Conservation (phyloP, 1,284 basidiomycete species). For the Inonotus hispidus region DNA sequence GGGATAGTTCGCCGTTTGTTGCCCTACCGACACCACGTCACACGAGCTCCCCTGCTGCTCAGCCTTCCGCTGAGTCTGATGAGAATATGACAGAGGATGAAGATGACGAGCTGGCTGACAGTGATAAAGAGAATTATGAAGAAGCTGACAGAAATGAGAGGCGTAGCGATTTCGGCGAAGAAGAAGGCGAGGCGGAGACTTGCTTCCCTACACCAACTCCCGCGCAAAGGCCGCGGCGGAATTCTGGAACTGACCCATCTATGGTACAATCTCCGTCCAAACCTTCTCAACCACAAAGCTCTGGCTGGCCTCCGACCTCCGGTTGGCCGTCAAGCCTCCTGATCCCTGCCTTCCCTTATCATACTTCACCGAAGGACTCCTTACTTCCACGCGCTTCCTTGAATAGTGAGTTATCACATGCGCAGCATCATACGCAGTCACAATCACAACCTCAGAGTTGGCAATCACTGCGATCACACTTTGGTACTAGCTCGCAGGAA, state of each 20-base stretch:
- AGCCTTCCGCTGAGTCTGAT: not conserved
- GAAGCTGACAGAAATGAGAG: not conserved
- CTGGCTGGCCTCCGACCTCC: not conserved
- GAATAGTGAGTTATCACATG: not conserved
- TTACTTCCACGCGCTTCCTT: not conserved
- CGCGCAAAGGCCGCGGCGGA: not conserved
- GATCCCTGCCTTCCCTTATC: not conserved
- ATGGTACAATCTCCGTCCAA: not conserved
- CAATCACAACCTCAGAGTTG: not conserved
- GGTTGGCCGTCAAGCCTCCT: not conserved
- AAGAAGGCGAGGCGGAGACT: not conserved
- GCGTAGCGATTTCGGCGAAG: not conserved
- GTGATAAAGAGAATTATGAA: not conserved
- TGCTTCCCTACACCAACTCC: not conserved
- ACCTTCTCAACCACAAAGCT: not conserved
- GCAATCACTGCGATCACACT: not conserved
- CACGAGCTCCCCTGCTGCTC: not conserved
- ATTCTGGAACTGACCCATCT: not conserved
- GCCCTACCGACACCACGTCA: not conserved
- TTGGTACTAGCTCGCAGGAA: not conserved
- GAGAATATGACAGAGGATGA: not conserved
- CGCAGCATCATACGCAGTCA: not conserved
- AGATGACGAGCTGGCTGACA: not conserved
- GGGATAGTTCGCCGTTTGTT: not conserved
- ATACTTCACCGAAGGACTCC: not conserved